These are phyloP conservation scores for Sarcomyxa edulis DNA, from an alignment of 768 basidiomycete genomes.

Conservation along the genomic window DNA sequence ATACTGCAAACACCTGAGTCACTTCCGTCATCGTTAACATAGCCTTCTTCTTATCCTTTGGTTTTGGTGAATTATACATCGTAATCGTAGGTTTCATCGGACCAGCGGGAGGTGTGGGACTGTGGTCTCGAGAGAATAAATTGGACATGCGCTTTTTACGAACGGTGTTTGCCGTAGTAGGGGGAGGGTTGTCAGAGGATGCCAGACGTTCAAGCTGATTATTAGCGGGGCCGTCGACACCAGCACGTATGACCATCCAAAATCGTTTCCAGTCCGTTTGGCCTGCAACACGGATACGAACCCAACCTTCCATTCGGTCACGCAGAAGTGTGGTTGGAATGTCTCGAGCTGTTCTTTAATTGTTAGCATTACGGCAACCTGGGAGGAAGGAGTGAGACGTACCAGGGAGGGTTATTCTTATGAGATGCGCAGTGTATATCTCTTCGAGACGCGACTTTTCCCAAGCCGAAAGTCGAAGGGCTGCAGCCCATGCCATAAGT, in stretches of 20 bases:
- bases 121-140: constrained; percentile 52
- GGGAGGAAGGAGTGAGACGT: constrained; percentile 12
- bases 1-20: constrained; percentile 89
- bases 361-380: too few species aligned
- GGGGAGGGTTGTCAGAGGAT: constrained; percentile 20
- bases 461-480: constrained; percentile 87
- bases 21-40: constrained; percentile 65
- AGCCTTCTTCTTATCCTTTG: constrained; percentile 69
- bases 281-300: constrained; percentile 87
- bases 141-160: constrained; percentile 60
- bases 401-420: constrained; percentile 66
- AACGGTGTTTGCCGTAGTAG: constrained; percentile 16
- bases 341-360: constrained; percentile 40
- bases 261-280: constrained; percentile 94
- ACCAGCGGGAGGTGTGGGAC: constrained; percentile 17
- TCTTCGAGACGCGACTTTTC: constrained; percentile 94
- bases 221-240: constrained; percentile 23
- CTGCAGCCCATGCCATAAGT: constrained; percentile 86
- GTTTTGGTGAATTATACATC: constrained; percentile 59
- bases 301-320: constrained; percentile 88
- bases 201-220: constrained; percentile 17
- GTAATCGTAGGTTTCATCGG: constrained; percentile 38
- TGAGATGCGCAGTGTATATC: constrained; percentile 93
- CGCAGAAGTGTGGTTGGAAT: constrained; percentile 59
- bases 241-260: constrained; percentile 73